phyloP scores from a whole-genome alignment of 495 filamentous ascomycete genomes.

The Thozetella sp. region DNA sequence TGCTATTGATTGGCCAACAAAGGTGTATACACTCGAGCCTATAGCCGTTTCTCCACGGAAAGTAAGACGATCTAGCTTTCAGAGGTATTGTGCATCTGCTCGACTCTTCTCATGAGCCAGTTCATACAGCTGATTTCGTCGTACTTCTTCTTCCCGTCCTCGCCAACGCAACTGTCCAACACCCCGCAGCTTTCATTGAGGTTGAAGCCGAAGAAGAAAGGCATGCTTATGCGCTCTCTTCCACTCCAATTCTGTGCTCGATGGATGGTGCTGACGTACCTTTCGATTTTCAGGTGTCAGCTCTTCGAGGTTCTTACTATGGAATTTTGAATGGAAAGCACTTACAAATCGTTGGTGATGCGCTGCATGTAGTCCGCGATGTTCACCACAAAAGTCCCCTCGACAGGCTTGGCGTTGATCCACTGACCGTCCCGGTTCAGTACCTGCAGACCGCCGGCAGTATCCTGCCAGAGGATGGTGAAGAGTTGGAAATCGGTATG shows the following conservation, averaged over 20 bases:
- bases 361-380: constrained; percentile 68
- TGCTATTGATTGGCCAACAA: too few species aligned
- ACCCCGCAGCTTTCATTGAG: constrained; percentile 50
- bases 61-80: background rate
- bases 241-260: constrained; percentile 53
- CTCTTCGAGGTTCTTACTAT: background rate
- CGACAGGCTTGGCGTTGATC: constrained; percentile 56
- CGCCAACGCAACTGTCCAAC: constrained; percentile 52
- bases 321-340: background rate
- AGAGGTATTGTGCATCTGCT: constrained; percentile 20
- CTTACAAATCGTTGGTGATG: constrained; percentile 55
- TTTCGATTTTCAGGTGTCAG: background rate
- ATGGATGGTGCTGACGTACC: constrained; percentile 62
- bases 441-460: constrained; percentile 55
- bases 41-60: too few species aligned
- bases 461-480: constrained; percentile 60
- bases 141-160: constrained; percentile 52
- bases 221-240: constrained; percentile 55
- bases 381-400: constrained; percentile 66
- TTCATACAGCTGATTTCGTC: constrained; percentile 59
- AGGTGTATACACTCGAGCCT: too few species aligned
- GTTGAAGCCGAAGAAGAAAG: constrained; percentile 58
- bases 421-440: constrained; percentile 53
- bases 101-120: constrained; percentile 26
- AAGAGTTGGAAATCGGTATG: constrained; percentile 67